Evolutionary conservation across 208 protist species (phyloP), one percentile per base, ranked within the genome.

Genomic region (Strigomonas culicis): DNA sequence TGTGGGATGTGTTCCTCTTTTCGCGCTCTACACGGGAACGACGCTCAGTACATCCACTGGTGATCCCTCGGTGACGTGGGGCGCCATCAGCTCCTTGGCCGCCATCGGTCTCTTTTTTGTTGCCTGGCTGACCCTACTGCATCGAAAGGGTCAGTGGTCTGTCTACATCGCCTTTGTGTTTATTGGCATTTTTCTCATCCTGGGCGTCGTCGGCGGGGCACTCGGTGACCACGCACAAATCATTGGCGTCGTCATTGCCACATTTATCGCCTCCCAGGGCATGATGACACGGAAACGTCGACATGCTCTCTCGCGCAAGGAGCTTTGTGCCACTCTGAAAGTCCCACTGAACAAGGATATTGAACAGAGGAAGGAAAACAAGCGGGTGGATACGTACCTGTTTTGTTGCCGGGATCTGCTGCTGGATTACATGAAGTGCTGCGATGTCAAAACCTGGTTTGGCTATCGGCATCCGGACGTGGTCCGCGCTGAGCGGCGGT

Each of bases 221-320:
- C 39, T 90, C n/a, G 72, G 72, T 49, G 62, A 61, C 0, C 63
- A 76, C 3, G 63, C 77, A 15, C 61, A 59, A 13, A 41, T 50
- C 30, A 59, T 77, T 28, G 69, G 60, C 51, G 21, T 90, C 30
- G 68, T 91, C 2, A 34, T 81, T 30, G 75, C 82, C 0, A 66
- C 93, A 11, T 93, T 92, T 63, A 52, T 89, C 19, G 70, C 74
- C 4, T 78, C 71, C 11, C 90, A 96, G 21, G 75, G 83, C 34
- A 88, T 91, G 79, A 28, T 93, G 13, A 77, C 78, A 2, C 86
- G 90, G 51, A 96, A 93, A 70, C 81, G 81, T 50, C 79, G 70
- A 34, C 85, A 93, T 66, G 34, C 27, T 1, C 72, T 96, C 3
- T 90, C 86, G 1, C 66, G 63, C 25, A 53, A 27, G 21, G 75